Evolutionary conservation across 108 stramenopile genomes (phyloP).

Genomic region (Fragilaria crotonensis): DNA sequence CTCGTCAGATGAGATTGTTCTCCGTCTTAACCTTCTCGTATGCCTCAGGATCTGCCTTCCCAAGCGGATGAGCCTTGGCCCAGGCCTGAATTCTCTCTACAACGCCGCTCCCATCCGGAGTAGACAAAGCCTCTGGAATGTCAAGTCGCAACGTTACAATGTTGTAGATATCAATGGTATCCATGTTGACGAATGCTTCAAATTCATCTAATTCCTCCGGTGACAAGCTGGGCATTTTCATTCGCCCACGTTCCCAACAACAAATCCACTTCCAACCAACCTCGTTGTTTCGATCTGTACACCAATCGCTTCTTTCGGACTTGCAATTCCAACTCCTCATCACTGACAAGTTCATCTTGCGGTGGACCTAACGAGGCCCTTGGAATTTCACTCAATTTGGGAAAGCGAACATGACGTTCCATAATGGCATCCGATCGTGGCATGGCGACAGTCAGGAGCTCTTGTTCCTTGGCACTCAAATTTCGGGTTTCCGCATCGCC

Average conservation of each 20-base stretch:
- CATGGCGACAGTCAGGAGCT: conserved; percentile 49
- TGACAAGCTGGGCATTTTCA: conserved; percentile 58
- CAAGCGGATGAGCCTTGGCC: conserved; percentile 75
- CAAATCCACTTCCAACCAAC: conserved; percentile 98
- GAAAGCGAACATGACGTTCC: conserved; percentile 50
- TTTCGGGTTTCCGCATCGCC: conserved; percentile 31
- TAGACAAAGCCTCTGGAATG: conserved; percentile 66
- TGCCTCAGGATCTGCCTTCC: conserved; percentile 69
- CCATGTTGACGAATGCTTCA: conserved; percentile 94
- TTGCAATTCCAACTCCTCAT: conserved; percentile 35
- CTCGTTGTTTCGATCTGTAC: conserved; percentile 97
- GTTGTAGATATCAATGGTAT: conserved; percentile 99
- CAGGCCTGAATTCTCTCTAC: conserved; percentile 79
- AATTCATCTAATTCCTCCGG: conserved; percentile 83
- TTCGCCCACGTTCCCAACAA: conserved; percentile 96
- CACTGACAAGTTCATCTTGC: not conserved
- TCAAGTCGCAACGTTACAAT: conserved; percentile 82
- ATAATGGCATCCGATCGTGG: conserved; percentile 65
- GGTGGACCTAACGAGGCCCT: conserved; percentile 1
- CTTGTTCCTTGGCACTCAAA: conserved; percentile 46
- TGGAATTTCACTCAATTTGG: conserved; percentile 30
- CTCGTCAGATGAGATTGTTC: conserved; percentile 72
- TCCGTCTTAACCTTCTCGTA: conserved; percentile 68
- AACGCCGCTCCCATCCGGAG: conserved; percentile 33
- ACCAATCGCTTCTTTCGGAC: conserved; percentile 87